phyloP scores from a whole-genome alignment of 331 rosid species.

The Erythrophleum ivorense region DNA sequence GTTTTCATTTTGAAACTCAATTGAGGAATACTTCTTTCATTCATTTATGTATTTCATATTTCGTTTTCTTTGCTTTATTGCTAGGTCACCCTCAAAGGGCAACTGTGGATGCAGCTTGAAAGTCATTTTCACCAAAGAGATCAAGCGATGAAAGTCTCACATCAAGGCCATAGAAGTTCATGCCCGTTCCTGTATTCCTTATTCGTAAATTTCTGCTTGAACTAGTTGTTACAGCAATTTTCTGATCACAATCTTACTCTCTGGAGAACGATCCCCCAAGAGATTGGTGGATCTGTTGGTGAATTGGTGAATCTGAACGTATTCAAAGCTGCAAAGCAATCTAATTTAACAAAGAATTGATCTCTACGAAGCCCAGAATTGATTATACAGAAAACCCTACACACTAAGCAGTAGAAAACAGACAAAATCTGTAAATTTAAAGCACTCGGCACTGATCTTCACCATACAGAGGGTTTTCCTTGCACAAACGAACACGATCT shows the following conservation, averaged over 20 bases:
- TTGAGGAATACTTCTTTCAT: not conserved
- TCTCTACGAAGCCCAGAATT: not conserved
- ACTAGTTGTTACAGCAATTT: not conserved
- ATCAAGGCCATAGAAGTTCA: not conserved
- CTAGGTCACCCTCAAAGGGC: not conserved
- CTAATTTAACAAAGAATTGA: constrained; percentile 19
- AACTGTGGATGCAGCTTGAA: not conserved
- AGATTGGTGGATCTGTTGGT: too few relatives aligned
- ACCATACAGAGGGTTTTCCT: constrained; percentile 32
- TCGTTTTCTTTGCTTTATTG: not conserved
- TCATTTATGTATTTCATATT: not conserved
- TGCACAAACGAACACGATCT: constrained; percentile 16
- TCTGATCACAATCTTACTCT: not conserved
- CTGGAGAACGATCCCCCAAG: not conserved
- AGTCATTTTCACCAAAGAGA: not conserved
- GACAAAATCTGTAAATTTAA: constrained; percentile 3
- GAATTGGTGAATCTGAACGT: not conserved
- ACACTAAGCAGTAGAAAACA: constrained; percentile 7
- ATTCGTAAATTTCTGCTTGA: not conserved
- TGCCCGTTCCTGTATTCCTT: not conserved
- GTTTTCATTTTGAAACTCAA: not conserved
- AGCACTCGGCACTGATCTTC: not conserved
- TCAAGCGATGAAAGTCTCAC: not conserved
- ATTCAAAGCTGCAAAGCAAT: constrained; percentile 14
- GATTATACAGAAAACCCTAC: not conserved